Conservation (phyloP, 2,329 filamentous ascomycete genomes). For the Aspergillus neoniger region DNA sequence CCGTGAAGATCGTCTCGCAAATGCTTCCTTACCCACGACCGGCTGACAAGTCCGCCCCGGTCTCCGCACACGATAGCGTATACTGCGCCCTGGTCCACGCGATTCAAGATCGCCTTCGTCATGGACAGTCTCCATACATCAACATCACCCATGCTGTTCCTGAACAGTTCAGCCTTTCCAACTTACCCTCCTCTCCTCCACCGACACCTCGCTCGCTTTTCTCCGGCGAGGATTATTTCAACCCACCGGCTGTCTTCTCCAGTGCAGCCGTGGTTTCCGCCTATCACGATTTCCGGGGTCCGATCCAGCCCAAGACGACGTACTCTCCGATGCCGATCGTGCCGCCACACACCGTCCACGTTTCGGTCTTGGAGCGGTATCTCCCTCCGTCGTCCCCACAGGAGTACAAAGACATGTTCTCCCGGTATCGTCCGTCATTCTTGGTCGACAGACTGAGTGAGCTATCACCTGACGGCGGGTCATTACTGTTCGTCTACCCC, state of each 20-base stretch:
- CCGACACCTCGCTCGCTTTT: constrained; percentile 55
- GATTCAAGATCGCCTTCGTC: constrained; percentile 55
- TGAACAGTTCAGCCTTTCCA: constrained; percentile 61
- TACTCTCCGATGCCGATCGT: constrained; percentile 60
- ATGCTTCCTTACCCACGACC: constrained; percentile 57
- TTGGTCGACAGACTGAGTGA: constrained; percentile 63
- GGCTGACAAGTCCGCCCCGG: constrained; percentile 33
- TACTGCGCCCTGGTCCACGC: constrained; percentile 58
- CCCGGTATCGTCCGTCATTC: constrained; percentile 55
- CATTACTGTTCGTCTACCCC: constrained; percentile 64
- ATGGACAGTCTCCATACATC: constrained; percentile 59
- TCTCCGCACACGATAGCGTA: constrained; percentile 41
- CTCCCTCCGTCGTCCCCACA: constrained; percentile 62
- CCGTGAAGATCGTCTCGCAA: constrained; percentile 61
- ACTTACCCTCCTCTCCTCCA: constrained; percentile 64
- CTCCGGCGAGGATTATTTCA: constrained; percentile 63
- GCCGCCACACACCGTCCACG: constrained; percentile 60
- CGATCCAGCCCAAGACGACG: constrained; percentile 41
- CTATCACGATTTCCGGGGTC: constrained; percentile 57
- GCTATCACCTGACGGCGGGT: constrained; percentile 58
- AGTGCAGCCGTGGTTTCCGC: constrained; percentile 62
- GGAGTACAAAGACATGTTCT: constrained; percentile 63
- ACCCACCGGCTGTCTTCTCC: constrained; percentile 58
- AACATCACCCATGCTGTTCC: constrained; percentile 66
- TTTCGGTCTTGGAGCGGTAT: constrained; percentile 65